phyloP scores from a whole-genome alignment of 2,329 filamentous ascomycete species.

The Alternaria ethzedia region DNA sequence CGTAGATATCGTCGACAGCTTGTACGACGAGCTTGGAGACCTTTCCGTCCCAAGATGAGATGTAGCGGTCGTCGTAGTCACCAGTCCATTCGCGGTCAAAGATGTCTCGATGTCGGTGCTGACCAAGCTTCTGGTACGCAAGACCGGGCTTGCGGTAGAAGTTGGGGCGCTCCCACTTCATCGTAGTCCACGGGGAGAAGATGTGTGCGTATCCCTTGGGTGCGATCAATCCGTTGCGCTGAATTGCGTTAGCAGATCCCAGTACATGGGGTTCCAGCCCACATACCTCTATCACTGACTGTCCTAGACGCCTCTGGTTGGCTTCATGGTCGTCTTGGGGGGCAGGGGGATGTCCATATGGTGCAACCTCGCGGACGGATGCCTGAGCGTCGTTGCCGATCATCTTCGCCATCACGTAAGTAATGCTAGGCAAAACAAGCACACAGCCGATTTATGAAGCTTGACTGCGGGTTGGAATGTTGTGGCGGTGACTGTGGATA shows the following conservation, averaged over 20 bases:
- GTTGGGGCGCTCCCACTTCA: conserved; percentile 30
- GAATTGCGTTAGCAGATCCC: background rate
- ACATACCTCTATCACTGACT: background rate
- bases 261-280: accelerated
- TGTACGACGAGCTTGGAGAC: conserved; percentile 41
- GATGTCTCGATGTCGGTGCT: conserved; percentile 30
- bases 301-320: background rate
- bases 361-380: conserved; percentile 17
- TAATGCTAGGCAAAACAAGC: conserved; percentile 13
- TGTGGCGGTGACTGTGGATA: conserved; percentile 13
- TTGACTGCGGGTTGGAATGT: conserved; percentile 12
- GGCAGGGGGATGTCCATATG: background rate
- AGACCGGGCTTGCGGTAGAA: conserved; percentile 35
- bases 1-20: conserved; percentile 40
- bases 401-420: conserved; percentile 1
- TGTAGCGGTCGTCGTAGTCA: conserved; percentile 40
- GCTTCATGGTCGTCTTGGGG: background rate
- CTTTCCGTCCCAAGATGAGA: conserved; percentile 39
- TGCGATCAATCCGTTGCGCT: conserved; percentile 19
- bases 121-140: conserved; percentile 32
- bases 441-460: conserved; percentile 28
- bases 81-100: conserved; percentile 35
- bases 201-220: conserved; percentile 31
- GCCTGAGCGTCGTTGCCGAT: conserved; percentile 13
- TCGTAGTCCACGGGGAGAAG: conserved; percentile 26